Evolutionary conservation across 2,329 filamentous ascomycete species (phyloP), one percentile per base, ranked within the genome.

Genomic region (Hypoxylon sp.): DNA sequence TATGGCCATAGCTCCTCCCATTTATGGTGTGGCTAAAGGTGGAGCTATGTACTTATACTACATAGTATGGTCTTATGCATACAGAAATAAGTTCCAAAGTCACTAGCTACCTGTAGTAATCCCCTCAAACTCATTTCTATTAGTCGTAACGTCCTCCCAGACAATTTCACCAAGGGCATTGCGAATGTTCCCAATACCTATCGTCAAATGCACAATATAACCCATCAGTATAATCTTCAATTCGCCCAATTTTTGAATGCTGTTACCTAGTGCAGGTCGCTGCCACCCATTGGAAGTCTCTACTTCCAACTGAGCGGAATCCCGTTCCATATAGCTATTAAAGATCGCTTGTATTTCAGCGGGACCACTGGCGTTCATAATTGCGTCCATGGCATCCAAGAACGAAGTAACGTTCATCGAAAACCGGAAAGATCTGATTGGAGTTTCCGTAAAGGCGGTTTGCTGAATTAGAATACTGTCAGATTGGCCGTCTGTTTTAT

Each of bases 1-100:
- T 65, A 37, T 31, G 55, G 48, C 29, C 57, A 59, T 67, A 69
- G 63, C 57, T 58, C 52, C 26, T 22, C 37, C 33, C 17, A 19
- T 52, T 33, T 24, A 22, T 46, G 33, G 53, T 37, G 39, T 57
- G 47, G 54, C 42, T 46, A 42, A 26, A 31, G 17, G 42, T 50
- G 55, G 54, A 26, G 52, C 29, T 39, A 24, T 5, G 19, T 19
- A 14, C 14, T 42, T 1, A 17, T 26, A 26, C 26, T 26, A n/a
- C n/a, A n/a, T n/a, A 46, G 14, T 31, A 26, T 8, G n/a, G 52
- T 13, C 26, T 31, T 44, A 19, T 26, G 26, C 26, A 26, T 22
- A 22, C 19, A 22, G 19, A 22, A 22, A 22, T 22, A 22, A 22
- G 19, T 22, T 22, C 19, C 19, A 22, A 22, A 22, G 19, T 22